Evolutionary conservation across 2,329 filamentous ascomycete species (phyloP).

Genomic region (Pyrenophora teres): DNA sequence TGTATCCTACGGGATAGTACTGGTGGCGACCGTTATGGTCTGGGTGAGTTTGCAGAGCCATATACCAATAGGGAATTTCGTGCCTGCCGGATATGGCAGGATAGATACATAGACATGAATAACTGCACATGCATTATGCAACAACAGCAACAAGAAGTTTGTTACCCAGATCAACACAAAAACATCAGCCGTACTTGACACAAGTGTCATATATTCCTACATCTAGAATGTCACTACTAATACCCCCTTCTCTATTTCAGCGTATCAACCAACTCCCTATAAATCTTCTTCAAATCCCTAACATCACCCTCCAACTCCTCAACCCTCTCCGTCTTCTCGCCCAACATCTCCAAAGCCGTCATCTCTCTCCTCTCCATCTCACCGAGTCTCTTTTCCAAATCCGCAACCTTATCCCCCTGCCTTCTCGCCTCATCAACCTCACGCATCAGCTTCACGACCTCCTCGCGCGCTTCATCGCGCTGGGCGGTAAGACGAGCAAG

Average conservation of each 20-base stretch:
- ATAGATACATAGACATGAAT: not conserved
- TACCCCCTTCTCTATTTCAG: not conserved
- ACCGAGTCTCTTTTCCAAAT: conserved; percentile 69
- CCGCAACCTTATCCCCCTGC: conserved; percentile 63
- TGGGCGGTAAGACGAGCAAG: conserved; percentile 78
- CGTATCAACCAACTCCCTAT: conserved; percentile 69
- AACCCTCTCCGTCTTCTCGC: conserved; percentile 94
- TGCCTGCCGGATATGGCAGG: not conserved
- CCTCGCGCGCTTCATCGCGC: conserved; percentile 85
- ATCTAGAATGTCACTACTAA: not conserved
- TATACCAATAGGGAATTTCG: not conserved
- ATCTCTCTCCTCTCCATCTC: conserved; percentile 79
- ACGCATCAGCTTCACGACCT: conserved; percentile 89
- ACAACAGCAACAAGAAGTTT: not conserved
- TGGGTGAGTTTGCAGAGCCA: too few relatives aligned
- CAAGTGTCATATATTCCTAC: not conserved
- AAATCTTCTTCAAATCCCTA: conserved; percentile 92
- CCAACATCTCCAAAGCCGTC: conserved; percentile 89
- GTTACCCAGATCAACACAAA: too few relatives aligned
- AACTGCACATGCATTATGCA: not conserved
- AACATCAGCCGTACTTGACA: too few relatives aligned
- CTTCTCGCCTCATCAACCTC: conserved; percentile 74
- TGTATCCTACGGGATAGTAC: too few relatives aligned
- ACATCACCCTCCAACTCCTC: conserved; percentile 91
- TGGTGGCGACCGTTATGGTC: too few relatives aligned